Evolutionary conservation across 805 yeast species (phyloP).

Genomic region (Debaryomyces tyrocola): DNA sequence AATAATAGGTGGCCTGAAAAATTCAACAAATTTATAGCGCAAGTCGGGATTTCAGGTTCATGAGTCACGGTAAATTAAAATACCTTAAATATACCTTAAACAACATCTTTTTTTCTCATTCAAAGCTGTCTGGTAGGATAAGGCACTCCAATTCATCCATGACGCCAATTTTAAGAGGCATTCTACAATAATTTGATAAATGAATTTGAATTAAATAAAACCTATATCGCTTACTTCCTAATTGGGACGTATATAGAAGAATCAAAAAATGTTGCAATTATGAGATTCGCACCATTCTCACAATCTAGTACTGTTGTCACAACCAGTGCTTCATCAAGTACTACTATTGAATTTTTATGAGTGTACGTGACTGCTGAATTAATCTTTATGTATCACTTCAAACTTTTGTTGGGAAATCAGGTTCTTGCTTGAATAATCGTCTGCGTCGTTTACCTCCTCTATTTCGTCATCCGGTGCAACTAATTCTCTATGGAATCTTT

Average conservation of each 20-base stretch:
- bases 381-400: not conserved
- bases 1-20: not conserved
- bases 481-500: constrained; percentile 28
- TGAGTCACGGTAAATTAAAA: too few species aligned
- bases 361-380: not conserved
- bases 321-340: too few species aligned
- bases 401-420: not conserved
- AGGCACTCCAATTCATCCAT: too few species aligned
- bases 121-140: too few species aligned
- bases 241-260: not conserved
- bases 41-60: not conserved
- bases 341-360: too few species aligned
- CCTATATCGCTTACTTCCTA: constrained; percentile 1
- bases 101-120: too few species aligned
- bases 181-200: too few species aligned
- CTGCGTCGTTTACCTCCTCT: not conserved
- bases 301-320: too few species aligned
- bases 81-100: too few species aligned
- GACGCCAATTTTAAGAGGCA: too few species aligned
- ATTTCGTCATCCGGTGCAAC: not conserved
- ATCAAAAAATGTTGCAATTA: not conserved
- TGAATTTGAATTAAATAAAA: not conserved
- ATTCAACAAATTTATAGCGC: not conserved
- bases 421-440: not conserved
- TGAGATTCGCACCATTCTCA: too few species aligned